Conservation (phyloP, 129 eudicot genomes). For the Sambucus nigra region DNA sequence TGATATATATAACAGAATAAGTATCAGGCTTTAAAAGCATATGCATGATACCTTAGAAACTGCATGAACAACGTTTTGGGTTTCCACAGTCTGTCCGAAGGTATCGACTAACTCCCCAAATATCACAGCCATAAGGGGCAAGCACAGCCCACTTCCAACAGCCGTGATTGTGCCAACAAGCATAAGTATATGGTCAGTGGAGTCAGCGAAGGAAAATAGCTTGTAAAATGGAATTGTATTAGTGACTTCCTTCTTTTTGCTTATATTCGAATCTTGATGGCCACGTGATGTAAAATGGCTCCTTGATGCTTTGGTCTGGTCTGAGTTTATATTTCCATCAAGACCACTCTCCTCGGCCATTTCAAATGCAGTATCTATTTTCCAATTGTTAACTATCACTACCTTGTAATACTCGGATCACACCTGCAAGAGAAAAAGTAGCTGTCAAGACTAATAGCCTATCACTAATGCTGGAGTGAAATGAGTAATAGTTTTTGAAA, state of each 20-base stretch:
- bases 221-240: conserved; percentile 22
- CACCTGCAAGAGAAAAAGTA: background rate
- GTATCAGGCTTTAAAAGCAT: background rate
- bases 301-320: background rate
- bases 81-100: conserved; percentile 20
- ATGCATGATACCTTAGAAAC: conserved; percentile 34
- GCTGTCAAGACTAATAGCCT: background rate
- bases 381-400: background rate
- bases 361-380: background rate
- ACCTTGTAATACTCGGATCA: background rate
- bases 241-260: conserved; percentile 1
- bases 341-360: background rate
- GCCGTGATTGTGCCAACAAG: conserved; percentile 26
- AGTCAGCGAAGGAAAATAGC: conserved; percentile 34
- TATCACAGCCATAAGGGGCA: conserved; percentile 34
- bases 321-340: background rate
- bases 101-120: conserved; percentile 30
- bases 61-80: conserved; percentile 15
- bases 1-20: background rate
- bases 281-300: background rate
- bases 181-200: conserved; percentile 18
- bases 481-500: background rate
- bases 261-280: background rate
- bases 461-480: background rate
- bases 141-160: conserved; percentile 25